A percentile compares a stretch with the other conserved stretches of the same genome.
These are phyloP conservation scores for Botrytis squamosa DNA, from an alignment of 2,329 filamentous ascomycete species.

Conservation along the genomic window DNA sequence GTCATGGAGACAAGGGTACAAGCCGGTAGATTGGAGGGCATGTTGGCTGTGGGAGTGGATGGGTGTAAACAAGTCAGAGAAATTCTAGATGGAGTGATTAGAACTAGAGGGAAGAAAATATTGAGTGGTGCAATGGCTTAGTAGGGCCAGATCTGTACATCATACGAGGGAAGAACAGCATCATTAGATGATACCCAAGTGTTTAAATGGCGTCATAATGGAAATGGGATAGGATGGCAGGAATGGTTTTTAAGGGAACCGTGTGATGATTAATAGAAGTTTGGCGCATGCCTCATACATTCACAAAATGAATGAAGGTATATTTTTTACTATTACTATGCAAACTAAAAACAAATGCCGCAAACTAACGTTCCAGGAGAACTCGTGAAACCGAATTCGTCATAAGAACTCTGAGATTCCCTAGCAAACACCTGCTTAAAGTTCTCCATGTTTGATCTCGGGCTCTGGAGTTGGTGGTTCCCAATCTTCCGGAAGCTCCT, in stretches of 20 bases:
- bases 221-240: neutral
- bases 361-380: neutral
- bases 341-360: neutral
- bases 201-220: slow-evolving; percentile 20
- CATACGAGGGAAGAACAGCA: slow-evolving; percentile 8
- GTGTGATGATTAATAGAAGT: neutral
- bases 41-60: slow-evolving; percentile 89
- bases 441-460: slow-evolving; percentile 23
- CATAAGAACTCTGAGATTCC: neutral
- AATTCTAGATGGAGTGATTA: slow-evolving; percentile 78
- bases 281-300: neutral
- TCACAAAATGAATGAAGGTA: slow-evolving; percentile 6
- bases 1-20: slow-evolving; percentile 90
- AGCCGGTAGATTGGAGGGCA: slow-evolving; percentile 76
- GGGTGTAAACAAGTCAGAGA: slow-evolving; percentile 83
- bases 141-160: neutral
- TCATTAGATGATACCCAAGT: slow-evolving; percentile 25
- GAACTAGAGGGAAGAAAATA: slow-evolving; percentile 65
- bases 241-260: neutral
- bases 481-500: slow-evolving; percentile 9
- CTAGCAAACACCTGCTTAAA: slow-evolving; percentile 4
- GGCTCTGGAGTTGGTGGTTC: slow-evolving; percentile 17
- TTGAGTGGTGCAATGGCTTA: slow-evolving; percentile 46
- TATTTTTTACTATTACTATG: neutral
- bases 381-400: neutral